These are phyloP conservation scores for Hypoxylon subgilvum DNA, from an alignment of 495 filamentous ascomycete species.

Conservation along the genomic window DNA sequence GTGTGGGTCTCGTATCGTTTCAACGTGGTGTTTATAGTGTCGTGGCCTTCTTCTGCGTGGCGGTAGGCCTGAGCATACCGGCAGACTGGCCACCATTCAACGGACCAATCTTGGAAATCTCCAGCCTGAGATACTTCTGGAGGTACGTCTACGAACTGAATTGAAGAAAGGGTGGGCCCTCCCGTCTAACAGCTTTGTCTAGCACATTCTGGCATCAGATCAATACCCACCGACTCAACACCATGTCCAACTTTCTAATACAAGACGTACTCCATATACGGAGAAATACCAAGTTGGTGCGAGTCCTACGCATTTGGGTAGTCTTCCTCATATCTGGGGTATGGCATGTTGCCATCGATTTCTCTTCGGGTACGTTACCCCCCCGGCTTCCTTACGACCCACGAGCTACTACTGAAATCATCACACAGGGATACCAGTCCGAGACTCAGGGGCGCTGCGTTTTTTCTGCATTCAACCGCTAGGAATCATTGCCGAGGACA, in stretches of 20 bases:
- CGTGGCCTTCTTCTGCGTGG: slow-evolving; percentile 14
- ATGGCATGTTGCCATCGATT: slow-evolving; percentile 12
- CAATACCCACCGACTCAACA: slow-evolving; percentile 12
- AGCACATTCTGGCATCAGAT: slow-evolving; percentile 22
- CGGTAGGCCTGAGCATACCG: slow-evolving; percentile 4
- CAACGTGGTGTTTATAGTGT: slow-evolving; percentile 9
- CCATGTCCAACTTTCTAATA: slow-evolving; percentile 9
- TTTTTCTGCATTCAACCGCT: slow-evolving; percentile 16
- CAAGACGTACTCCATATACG: slow-evolving; percentile 6
- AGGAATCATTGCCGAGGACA: slow-evolving; percentile 10
- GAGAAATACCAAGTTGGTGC: background rate
- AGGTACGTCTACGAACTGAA: no score
- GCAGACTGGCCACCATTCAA: slow-evolving; percentile 16
- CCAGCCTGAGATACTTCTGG: slow-evolving; percentile 16
- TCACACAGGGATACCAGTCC: slow-evolving; percentile 7
- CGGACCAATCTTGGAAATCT: slow-evolving; percentile 3
- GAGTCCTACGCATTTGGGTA: slow-evolving; percentile 1
- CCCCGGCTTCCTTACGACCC: no score
- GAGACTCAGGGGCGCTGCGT: slow-evolving; percentile 13
- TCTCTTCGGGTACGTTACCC: slow-evolving; percentile 17
- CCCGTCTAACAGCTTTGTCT: background rate
- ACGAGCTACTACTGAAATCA: no score
- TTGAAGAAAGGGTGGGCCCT: no score
- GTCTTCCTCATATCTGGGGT: slow-evolving; percentile 15
- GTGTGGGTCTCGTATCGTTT: slow-evolving; percentile 11